A percentile compares a stretch with the other conserved stretches of the same genome.
Conservation (phyloP, 306 rosid species). For the Erythrophleum fordii region DNA sequence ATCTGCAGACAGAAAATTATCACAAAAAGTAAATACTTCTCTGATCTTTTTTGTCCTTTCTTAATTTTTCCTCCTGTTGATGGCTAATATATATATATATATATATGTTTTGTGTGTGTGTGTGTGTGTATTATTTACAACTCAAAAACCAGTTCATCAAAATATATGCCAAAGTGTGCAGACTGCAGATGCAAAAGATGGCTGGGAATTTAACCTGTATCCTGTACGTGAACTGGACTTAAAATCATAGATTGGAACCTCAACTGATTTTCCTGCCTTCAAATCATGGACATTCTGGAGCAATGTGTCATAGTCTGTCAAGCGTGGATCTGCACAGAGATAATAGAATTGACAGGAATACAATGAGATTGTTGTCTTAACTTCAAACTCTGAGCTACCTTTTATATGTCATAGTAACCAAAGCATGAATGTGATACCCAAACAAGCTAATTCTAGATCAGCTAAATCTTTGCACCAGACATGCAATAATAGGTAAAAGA, state of each 20-base stretch:
- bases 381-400: constrained; percentile 29
- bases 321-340: constrained; percentile 85
- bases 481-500: background rate
- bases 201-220: constrained; percentile 68
- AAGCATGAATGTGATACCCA: constrained; percentile 32
- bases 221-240: constrained; percentile 92
- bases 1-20: constrained; percentile 1
- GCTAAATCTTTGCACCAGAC: constrained; percentile 14
- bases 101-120: no score
- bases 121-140: background rate
- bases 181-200: constrained; percentile 28
- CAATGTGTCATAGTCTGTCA: constrained; percentile 93
- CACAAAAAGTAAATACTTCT: background rate
- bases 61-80: background rate
- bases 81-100: background rate
- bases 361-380: constrained; percentile 28
- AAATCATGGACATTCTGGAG: constrained; percentile 90
- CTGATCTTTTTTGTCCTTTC: constrained; percentile 16
- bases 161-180: constrained; percentile 37
- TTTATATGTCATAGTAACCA: constrained; percentile 30
- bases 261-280: constrained; percentile 76
- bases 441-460: constrained; percentile 26
- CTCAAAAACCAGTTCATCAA: background rate
- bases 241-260: constrained; percentile 97
- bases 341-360: constrained; percentile 20